Conservation (phyloP, 2,329 filamentous ascomycete genomes). For the Colletotrichum lentis region DNA sequence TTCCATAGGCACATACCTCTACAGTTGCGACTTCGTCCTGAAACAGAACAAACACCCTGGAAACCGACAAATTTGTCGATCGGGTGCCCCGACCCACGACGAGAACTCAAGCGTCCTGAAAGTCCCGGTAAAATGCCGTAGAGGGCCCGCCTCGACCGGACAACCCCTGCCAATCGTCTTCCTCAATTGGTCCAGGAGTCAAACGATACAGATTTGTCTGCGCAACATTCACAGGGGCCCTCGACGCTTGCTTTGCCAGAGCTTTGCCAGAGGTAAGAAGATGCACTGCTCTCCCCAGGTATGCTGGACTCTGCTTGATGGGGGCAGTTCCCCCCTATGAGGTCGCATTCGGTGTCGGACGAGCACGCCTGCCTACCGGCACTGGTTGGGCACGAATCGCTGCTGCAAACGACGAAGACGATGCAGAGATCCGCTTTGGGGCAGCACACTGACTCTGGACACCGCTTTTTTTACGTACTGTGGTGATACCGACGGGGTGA, state of each 20-base stretch:
- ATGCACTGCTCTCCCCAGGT: background rate
- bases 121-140: conserved; percentile 9
- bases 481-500: background rate
- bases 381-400: conserved; percentile 21
- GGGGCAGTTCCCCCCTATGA: conserved; percentile 7
- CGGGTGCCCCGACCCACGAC: conserved; percentile 29
- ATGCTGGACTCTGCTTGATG: background rate
- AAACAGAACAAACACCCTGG: background rate
- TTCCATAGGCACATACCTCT: background rate
- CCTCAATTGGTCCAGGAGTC: background rate
- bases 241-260: background rate
- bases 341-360: conserved; percentile 17
- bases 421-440: conserved; percentile 29
- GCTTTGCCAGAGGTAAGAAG: background rate
- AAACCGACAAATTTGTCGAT: background rate
- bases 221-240: conserved; percentile 10
- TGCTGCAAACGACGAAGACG: conserved; percentile 1
- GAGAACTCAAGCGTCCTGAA: conserved; percentile 31
- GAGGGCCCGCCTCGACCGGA: conserved; percentile 14
- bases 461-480: conserved; percentile 31
- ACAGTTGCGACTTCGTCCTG: background rate
- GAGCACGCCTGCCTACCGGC: background rate
- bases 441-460: conserved; percentile 27
- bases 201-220: conserved; percentile 3
- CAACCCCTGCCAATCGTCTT: conserved; percentile 6